Base-by-base conservation (phyloP, 352 stramenopile genomes). In the Globisporangium polare region DNA sequence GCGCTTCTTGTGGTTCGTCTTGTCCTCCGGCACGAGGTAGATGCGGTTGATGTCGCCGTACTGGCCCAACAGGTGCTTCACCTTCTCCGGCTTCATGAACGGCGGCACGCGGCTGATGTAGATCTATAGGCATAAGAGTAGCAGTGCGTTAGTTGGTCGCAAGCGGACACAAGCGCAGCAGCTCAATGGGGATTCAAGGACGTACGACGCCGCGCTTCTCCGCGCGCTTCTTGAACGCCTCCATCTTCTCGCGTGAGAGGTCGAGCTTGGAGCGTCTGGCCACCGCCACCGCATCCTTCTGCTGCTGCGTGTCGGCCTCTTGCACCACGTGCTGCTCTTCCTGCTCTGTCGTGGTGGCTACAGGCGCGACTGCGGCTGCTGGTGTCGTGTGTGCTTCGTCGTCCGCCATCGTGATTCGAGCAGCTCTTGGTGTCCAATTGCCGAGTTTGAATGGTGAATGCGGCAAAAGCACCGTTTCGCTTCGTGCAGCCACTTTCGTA, bases 11-110 rank as follows among this genome's bases (percentile, higher is more conserved):
- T 96, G 85, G n/a, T 88, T 68, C 18, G 73, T 72, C 59, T 93
- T 93, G 74, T 99, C 96, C 78, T 99, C 97, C 62, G 97, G 95
- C 58, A 97, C 96, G 26, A 99, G 72, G 82, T 99, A 99, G 20
- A 99, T 89, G 49, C 94, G 89, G 37, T 96, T 96, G 33, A 99
- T 86, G 53, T 91, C 77, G 27, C 93, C 95, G 69, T 97, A 98
- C 65, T 98, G 80, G 22, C 73, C 75, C 33, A 99, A 69, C 39
- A 99, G 66, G 55, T 92, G 80, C 63, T 95, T 97, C 37, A 99
- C 73, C 72, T 99, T 99, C 60, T 97, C 91, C 1, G 95, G 95
- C 59, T 97, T 98, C 96, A 99, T 99, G 63, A 96, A 97, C 12
- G 97, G 96, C 49, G 97, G 97, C 46, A 99, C 83, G 35, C 95